These are phyloP conservation scores for Hericium coralloides DNA, from an alignment of 768 basidiomycete species.

Conservation along the genomic window DNA sequence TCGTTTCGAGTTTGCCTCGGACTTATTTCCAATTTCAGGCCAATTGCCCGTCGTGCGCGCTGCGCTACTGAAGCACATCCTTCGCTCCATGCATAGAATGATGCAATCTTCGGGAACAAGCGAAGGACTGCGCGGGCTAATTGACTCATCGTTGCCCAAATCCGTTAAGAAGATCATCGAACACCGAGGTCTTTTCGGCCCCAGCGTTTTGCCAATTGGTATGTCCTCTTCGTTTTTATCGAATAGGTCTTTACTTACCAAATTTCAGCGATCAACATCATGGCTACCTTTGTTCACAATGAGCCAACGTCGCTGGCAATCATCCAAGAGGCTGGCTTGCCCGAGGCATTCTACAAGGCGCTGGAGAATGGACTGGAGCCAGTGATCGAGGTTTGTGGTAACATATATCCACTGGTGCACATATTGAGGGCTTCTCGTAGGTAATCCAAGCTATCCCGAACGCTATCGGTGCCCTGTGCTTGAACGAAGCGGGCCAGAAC, in stretches of 20 bases:
- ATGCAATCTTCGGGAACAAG: conserved; percentile 94
- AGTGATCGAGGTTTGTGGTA: conserved; percentile 63
- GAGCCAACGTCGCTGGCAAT: conserved; percentile 91
- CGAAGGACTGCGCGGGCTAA: conserved; percentile 89
- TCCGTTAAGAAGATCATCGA: conserved; percentile 86
- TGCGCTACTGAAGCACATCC: conserved; percentile 79
- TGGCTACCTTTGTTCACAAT: conserved; percentile 96
- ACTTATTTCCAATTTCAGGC: conserved; percentile 30
- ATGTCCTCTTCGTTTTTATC: conserved; percentile 18
- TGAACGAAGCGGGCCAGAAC: conserved; percentile 84
- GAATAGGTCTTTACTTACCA: background rate
- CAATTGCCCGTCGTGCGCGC: conserved; percentile 67
- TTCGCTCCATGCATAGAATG: conserved; percentile 92
- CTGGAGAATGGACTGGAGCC: conserved; percentile 82
- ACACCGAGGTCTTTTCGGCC: conserved; percentile 75
- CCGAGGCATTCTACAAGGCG: conserved; percentile 80
- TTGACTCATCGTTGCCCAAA: conserved; percentile 79
- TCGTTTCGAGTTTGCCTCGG: background rate
- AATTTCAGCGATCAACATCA: conserved; percentile 76
- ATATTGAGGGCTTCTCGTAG: conserved; percentile 27
- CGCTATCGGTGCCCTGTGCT: conserved; percentile 91
- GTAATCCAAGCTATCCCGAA: conserved; percentile 90
- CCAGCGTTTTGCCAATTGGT: conserved; percentile 82
- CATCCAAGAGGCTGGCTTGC: conserved; percentile 87
- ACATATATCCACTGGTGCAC: background rate